Conservation (phyloP, 2,329 filamentous ascomycete species). For the Sordariomycetes sp. region DNA sequence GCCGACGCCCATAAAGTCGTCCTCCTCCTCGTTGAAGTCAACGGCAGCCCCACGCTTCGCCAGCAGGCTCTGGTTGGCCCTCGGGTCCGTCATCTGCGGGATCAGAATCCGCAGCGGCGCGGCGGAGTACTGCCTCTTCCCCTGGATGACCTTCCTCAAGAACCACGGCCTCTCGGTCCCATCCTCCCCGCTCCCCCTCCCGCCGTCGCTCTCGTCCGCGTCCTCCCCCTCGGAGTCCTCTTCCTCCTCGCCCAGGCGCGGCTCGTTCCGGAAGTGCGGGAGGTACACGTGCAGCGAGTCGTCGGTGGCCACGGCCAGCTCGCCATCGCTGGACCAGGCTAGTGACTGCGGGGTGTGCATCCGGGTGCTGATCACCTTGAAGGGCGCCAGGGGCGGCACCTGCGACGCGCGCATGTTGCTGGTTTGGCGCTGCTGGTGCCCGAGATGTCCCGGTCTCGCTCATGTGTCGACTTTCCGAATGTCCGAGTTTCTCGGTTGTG, state of each 20-base stretch:
- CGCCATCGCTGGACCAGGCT: constrained; percentile 46
- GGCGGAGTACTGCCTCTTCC: constrained; percentile 8
- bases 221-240: not conserved
- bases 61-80: constrained; percentile 5
- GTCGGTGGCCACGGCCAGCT: constrained; percentile 45
- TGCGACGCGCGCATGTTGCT: constrained; percentile 10
- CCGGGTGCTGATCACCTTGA: constrained; percentile 29
- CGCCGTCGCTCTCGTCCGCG: not conserved
- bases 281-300: constrained; percentile 42
- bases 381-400: constrained; percentile 35
- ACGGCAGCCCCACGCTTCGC: constrained; percentile 6
- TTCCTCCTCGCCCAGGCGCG: constrained; percentile 1
- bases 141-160: not conserved
- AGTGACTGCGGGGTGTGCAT: constrained; percentile 31
- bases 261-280: constrained; percentile 22
- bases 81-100: constrained; percentile 6
- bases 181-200: not conserved
- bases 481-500: not conserved
- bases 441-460: not conserved
- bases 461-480: not conserved
- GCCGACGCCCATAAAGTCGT: constrained; percentile 30
- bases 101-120: constrained; percentile 9
- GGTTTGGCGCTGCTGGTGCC: not conserved
- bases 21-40: constrained; percentile 11
- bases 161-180: constrained; percentile 1